Conservation (phyloP, 768 basidiomycete genomes). For the Tricholoma hemisulphureum region DNA sequence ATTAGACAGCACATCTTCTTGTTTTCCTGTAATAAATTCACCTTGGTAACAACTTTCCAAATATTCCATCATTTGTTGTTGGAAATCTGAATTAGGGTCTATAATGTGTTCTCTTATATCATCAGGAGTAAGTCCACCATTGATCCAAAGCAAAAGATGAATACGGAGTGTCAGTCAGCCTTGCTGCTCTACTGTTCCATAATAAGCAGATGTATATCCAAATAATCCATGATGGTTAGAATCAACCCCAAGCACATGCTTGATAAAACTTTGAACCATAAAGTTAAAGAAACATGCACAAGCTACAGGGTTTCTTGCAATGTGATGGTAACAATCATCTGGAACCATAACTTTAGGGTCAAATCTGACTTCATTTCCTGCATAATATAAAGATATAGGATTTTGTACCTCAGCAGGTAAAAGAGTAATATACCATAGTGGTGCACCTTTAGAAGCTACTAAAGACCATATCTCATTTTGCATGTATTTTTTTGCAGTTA, state of each 20-base stretch:
- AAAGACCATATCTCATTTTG: constrained; percentile 33
- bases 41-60: too few relatives aligned
- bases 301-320: constrained; percentile 2
- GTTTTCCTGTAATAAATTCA: background rate
- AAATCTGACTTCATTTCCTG: constrained; percentile 19
- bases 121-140: constrained; percentile 27
- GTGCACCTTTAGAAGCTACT: constrained; percentile 21
- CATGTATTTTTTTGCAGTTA: constrained; percentile 26
- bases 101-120: constrained; percentile 18
- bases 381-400: constrained; percentile 36
- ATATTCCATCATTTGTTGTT: constrained; percentile 4
- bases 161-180: constrained; percentile 27
- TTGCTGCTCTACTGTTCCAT: constrained; percentile 38
- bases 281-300: constrained; percentile 3
- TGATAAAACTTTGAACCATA: constrained; percentile 1
- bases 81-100: constrained; percentile 8
- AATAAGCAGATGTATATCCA: constrained; percentile 28
- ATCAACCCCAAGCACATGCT: constrained; percentile 19
- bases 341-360: constrained; percentile 14
- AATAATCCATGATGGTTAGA: constrained; percentile 22
- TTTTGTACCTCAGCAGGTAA: constrained; percentile 28
- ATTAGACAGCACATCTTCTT: background rate
- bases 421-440: constrained; percentile 36
- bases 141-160: constrained; percentile 34
- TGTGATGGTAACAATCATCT: background rate